Evolutionary conservation across 129 eudicot species (phyloP), one percentile per base, ranked within the genome.

Genomic region (Daucus carota): DNA sequence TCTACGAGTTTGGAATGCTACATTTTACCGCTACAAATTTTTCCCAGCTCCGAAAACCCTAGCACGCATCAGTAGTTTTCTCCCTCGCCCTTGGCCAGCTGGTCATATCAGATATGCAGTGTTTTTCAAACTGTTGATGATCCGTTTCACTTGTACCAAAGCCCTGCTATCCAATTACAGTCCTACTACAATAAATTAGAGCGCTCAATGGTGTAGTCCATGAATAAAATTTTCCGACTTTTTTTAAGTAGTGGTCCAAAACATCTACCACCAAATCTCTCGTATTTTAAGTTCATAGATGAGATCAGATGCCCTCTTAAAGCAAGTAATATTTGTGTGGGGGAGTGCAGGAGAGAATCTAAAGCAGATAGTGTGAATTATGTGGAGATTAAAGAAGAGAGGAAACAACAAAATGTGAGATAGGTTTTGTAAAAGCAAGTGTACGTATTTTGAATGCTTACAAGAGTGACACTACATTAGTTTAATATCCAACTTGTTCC

Each of bases 341-440:
- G 73, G 26, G 33, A 44, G 44, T 41, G 48, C 28, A 41, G 74
- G 45, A n/a, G 50, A 70, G 74, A 70, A 70, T 70, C 74, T 70
- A 14, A 70, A 31, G 29, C 12, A 70, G 45, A n/a, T 8, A 41
- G 50, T 41, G 33, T 26, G 73, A 36, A 38, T n/a, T n/a, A n/a
- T 13, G 48, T 40, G 46, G 73, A 69, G 29, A 34, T 69, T 22
- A 70, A 38, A 70, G 73, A 70, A 40, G 74, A 10, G 46, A 36
- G 47, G 50, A 10, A n/a, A 70, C 74, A n/a, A 41, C 29, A 38
- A 14, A 70, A 69, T 69, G 73, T 43, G 36, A 69, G 32, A 69
- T 69, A 36, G 46, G 12, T 68, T 68, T 68, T 18, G 12, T 68
- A 36, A 68, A 68, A 65, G 42, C 70, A 22, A 68, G 72, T 14